Conservation (phyloP, 352 stramenopile species). For the Elongisporangium prolatum region DNA sequence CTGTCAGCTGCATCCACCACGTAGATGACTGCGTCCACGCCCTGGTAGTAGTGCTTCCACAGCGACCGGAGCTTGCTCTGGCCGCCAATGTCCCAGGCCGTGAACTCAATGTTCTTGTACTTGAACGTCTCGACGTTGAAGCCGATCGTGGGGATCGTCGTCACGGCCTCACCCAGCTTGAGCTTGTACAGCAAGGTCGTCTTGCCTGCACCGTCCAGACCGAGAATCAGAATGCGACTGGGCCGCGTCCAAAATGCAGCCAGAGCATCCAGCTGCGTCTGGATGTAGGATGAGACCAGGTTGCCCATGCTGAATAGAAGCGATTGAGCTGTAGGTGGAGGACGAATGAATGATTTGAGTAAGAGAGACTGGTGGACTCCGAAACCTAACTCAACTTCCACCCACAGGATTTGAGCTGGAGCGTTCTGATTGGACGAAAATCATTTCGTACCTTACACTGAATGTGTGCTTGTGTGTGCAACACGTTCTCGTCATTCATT, state of each 20-base stretch:
- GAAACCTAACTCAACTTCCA: background rate
- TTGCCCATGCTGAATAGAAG: conserved; percentile 23
- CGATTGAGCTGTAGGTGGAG: background rate
- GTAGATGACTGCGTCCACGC: conserved; percentile 76
- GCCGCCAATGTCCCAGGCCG: conserved; percentile 76
- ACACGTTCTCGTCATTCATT: no score
- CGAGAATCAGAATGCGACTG: conserved; percentile 78
- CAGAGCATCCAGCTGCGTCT: conserved; percentile 21
- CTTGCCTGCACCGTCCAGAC: conserved; percentile 93
- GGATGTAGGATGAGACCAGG: conserved; percentile 21
- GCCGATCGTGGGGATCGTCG: conserved; percentile 69
- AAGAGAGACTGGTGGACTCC: background rate
- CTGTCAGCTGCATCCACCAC: conserved; percentile 68
- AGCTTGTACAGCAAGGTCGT: conserved; percentile 93
- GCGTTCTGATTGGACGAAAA: conserved; percentile 4
- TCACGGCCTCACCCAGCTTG: conserved; percentile 58
- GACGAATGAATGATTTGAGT: background rate
- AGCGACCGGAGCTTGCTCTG: conserved; percentile 64
- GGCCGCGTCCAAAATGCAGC: conserved; percentile 31
- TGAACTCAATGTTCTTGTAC: conserved; percentile 72
- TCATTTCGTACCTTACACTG: no score
- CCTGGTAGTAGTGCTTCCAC: conserved; percentile 71
- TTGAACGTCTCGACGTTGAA: conserved; percentile 78
- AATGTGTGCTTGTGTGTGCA: no score
- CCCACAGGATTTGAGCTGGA: conserved; percentile 2